Percentiles rank a stretch among this genome's conserved stretches.
Conservation (phyloP, 805 yeast species). For the Metschnikowia continentalis region DNA sequence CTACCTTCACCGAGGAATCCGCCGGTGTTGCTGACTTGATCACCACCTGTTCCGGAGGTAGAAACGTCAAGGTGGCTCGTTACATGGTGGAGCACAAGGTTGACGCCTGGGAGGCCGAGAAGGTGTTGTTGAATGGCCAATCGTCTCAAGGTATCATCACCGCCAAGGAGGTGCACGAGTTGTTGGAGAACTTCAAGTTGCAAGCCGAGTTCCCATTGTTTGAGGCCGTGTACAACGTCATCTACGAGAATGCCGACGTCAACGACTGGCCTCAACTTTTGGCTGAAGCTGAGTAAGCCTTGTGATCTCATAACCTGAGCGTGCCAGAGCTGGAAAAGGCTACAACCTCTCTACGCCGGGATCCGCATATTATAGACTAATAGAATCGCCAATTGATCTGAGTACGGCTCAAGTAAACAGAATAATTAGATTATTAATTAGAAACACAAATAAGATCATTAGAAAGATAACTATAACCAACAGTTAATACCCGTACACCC, state of each 20-base stretch:
- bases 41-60: conserved; percentile 46
- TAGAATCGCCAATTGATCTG: neutral
- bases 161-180: conserved; percentile 45
- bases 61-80: conserved; percentile 45
- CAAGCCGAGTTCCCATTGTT: conserved; percentile 40
- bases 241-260: conserved; percentile 37
- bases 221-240: conserved; percentile 43
- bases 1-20: conserved; percentile 42
- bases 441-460: no score
- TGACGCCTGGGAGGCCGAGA: conserved; percentile 41
- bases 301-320: neutral
- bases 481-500: no score
- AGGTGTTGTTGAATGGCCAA: conserved; percentile 42
- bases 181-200: conserved; percentile 33
- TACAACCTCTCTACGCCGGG: conserved; percentile 3
- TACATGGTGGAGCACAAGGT: conserved; percentile 43
- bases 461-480: no score
- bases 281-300: conserved; percentile 19
- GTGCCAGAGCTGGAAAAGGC: conserved; percentile 3
- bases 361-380: conserved; percentile 5
- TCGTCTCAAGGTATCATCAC: conserved; percentile 46
- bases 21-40: conserved; percentile 48
- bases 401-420: neutral
- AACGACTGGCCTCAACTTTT: conserved; percentile 40
- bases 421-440: neutral